phyloP scores from a whole-genome alignment of 2,329 filamentous ascomycete genomes.

The Lecanosticta acicola region DNA sequence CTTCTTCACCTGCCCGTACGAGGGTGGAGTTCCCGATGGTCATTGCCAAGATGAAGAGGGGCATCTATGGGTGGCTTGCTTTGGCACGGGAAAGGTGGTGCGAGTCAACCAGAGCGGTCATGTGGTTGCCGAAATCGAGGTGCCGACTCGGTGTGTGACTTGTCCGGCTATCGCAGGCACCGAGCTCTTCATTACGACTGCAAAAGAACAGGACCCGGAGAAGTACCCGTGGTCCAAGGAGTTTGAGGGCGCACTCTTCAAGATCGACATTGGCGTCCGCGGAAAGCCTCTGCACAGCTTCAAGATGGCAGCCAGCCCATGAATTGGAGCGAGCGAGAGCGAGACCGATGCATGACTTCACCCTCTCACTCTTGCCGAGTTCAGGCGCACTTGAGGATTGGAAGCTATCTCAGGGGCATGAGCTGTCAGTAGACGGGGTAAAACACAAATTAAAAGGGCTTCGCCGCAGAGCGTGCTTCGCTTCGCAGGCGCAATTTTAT shows the following conservation, averaged over 20 bases:
- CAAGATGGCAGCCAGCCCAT: constrained; percentile 35
- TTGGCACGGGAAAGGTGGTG: constrained; percentile 69
- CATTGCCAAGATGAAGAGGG: constrained; percentile 78
- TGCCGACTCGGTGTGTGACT: constrained; percentile 75
- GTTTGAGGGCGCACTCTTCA: constrained; percentile 67
- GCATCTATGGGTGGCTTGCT: constrained; percentile 85
- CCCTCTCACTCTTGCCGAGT: no score
- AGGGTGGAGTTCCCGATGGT: constrained; percentile 67
- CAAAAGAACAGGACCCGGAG: constrained; percentile 62
- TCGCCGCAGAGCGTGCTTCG: no score
- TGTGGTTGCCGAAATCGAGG: constrained; percentile 65
- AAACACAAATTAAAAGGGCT: no score
- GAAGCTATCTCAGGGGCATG: no score
- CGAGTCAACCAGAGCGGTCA: constrained; percentile 65
- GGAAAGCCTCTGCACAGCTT: constrained; percentile 62
- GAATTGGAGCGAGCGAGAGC: neutral
- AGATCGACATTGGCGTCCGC: constrained; percentile 66
- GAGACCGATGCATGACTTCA: no score
- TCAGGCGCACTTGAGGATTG: no score
- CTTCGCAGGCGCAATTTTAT: no score
- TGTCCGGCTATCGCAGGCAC: constrained; percentile 74
- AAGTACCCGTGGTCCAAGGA: constrained; percentile 56
- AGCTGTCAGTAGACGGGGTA: no score
- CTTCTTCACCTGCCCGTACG: constrained; percentile 64
- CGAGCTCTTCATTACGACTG: constrained; percentile 72